A percentile compares a stretch with the other conserved stretches of the same genome.
Evolutionary conservation across 495 filamentous ascomycete genomes (phyloP).

Genomic region (Tetracladium marchalianum): DNA sequence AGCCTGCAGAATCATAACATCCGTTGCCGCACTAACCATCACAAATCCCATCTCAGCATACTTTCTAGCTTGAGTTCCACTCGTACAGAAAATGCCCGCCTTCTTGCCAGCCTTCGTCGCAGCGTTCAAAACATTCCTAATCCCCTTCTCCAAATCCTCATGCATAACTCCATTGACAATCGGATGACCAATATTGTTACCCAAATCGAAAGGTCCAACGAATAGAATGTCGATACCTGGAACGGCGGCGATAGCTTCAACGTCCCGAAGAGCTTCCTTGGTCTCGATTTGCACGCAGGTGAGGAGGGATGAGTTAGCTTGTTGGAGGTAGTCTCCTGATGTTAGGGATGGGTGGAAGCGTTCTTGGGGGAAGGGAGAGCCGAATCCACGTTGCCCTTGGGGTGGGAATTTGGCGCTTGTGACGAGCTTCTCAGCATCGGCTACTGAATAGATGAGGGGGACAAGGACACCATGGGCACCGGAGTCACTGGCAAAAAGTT

Average conservation of each 20-base stretch:
- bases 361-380: constrained; percentile 57
- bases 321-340: constrained; percentile 56
- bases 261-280: constrained; percentile 55
- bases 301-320: constrained; percentile 61
- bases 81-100: constrained; percentile 67
- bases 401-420: constrained; percentile 59
- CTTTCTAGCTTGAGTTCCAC: constrained; percentile 49
- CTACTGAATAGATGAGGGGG: constrained; percentile 53
- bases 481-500: constrained; percentile 37
- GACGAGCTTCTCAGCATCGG: constrained; percentile 51
- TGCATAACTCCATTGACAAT: constrained; percentile 52
- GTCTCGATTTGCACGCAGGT: constrained; percentile 83
- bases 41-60: constrained; percentile 64
- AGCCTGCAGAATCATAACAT: constrained; percentile 43
- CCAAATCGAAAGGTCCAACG: constrained; percentile 70
- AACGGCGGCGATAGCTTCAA: constrained; percentile 63
- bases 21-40: constrained; percentile 60
- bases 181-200: constrained; percentile 65
- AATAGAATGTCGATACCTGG: constrained; percentile 66
- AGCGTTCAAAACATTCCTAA: constrained; percentile 52
- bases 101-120: constrained; percentile 59
- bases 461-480: constrained; percentile 62
- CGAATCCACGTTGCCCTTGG: constrained; percentile 51
- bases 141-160: constrained; percentile 55
- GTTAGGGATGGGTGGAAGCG: constrained; percentile 45